phyloP scores from a whole-genome alignment of 78 protist genomes.

The Anaeramoeba ignava region DNA sequence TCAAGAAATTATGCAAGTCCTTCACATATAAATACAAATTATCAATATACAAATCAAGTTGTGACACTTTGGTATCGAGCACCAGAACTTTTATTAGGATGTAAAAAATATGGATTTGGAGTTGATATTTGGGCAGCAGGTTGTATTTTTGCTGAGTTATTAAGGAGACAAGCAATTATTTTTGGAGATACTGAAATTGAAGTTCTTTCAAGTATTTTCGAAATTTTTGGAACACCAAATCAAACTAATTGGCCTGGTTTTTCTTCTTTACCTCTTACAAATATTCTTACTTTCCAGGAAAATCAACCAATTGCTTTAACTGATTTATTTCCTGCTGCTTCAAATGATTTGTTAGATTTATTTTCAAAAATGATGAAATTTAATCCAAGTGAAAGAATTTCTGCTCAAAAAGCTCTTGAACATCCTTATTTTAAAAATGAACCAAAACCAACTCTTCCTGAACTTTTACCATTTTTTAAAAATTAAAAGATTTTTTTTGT shows the following conservation, averaged over 20 bases:
- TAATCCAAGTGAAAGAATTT: not conserved
- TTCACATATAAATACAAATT: not conserved
- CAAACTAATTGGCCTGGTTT: not conserved
- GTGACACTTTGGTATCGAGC: constrained; percentile 32
- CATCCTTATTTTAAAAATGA: constrained; percentile 2
- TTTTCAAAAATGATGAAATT: not conserved
- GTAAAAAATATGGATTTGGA: constrained; percentile 2
- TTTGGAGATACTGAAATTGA: constrained; percentile 20
- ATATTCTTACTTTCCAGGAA: not conserved
- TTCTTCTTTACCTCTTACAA: not conserved
- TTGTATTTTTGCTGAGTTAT: constrained; percentile 31
- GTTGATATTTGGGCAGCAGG: constrained; percentile 36
- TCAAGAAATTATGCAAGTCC: constrained; percentile 13
- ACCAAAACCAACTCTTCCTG: not conserved
- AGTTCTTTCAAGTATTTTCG: constrained; percentile 18
- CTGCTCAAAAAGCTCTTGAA: not conserved
- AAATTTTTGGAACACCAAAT: constrained; percentile 20
- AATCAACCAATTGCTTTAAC: not conserved
- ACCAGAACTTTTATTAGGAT: constrained; percentile 24
- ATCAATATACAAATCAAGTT: constrained; percentile 4
- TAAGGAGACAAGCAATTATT: not conserved
- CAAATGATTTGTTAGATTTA: not conserved
- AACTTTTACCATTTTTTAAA: not conserved
- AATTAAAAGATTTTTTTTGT: no score
- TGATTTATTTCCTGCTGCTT: not conserved